Base-by-base conservation (phyloP, 2,329 filamentous ascomycete genomes). In the Nemania sp. region DNA sequence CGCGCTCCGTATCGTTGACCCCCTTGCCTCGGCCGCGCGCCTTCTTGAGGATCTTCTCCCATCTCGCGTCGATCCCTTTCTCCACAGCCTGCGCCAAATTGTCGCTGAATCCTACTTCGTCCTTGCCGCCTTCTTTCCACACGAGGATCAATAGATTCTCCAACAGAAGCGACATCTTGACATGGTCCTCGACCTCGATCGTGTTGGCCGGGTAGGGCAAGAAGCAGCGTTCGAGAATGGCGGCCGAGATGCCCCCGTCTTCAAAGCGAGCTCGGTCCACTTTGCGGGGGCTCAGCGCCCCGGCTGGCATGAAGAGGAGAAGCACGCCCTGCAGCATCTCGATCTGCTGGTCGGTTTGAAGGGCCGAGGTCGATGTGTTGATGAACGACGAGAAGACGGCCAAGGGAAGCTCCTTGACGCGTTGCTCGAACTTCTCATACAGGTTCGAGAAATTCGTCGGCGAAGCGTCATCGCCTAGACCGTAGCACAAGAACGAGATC, bases 131-230 rank as follows among this genome's bases (percentile, higher is more conserved):
- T 22, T 67, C 64, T 2, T 53, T 51, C 70, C 75, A 79, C 3
- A 81, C 69, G 6, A 85, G 72, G 40, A 84, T 77, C 24, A 90
- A 64, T 44, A 90, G 70, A 2, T 77, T 77, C 71, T 93, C 90
- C 0, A 91, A 73, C 24, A 89, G 69, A 8, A 92, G 71, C 2
- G 86, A 86, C 31, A 92, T 77, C 67, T 88, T 89, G 23, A 86
- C 85, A 62, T 94, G 92, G 58, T 91, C 88, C 17, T 82, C 79
- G 0, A 80, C 70, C 6, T 76, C 78, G 12, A 80, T 74, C 0
- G 79, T 83, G 54, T 82, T 85, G 1, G 89, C 87, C 0, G 86
- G 76, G 60, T 80, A 84, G 0, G 82, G 82, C 2, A 91, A 77
- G 67, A 84, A 92, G 64, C 84, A 86, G 37, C 75, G 68, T 64